Conservation (phyloP, 2,329 filamentous ascomycete species). For the Penicillium sclerotiorum region DNA sequence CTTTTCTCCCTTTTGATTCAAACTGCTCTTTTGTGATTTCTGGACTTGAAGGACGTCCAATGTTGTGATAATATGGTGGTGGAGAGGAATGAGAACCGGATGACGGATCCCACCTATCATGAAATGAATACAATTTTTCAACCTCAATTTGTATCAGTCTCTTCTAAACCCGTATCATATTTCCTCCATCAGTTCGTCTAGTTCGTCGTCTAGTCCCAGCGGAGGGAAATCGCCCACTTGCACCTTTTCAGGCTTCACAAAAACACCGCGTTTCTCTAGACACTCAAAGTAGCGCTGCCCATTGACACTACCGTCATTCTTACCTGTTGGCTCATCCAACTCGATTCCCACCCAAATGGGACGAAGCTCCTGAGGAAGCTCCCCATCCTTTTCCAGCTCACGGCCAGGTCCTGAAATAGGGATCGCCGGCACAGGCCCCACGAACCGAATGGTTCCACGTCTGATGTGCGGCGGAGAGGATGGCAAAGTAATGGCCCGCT, state of each 20-base stretch:
- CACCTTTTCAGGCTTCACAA: slow-evolving; percentile 64
- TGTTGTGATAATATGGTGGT: slow-evolving; percentile 10
- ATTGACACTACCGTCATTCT: slow-evolving; percentile 62
- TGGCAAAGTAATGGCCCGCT: slow-evolving; percentile 50
- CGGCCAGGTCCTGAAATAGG: slow-evolving; percentile 36
- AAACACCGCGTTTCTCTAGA: slow-evolving; percentile 58
- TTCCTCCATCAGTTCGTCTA: slow-evolving; percentile 59
- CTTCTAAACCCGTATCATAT: slow-evolving; percentile 38
- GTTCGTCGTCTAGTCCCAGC: slow-evolving; percentile 54
- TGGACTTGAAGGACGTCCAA: slow-evolving; percentile 8
- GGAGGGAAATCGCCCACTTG: slow-evolving; percentile 63
- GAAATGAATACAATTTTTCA: background rate
- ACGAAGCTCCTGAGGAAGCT: slow-evolving; percentile 24
- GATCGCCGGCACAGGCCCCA: slow-evolving; percentile 45
- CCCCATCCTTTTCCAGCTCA: slow-evolving; percentile 19
- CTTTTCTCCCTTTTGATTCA: slow-evolving; percentile 6
- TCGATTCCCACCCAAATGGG: slow-evolving; percentile 61
- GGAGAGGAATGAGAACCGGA: slow-evolving; percentile 2
- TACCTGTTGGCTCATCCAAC: slow-evolving; percentile 66
- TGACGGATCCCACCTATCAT: slow-evolving; percentile 6
- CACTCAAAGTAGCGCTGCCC: slow-evolving; percentile 59
- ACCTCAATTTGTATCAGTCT: background rate
- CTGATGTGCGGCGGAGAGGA: slow-evolving; percentile 46
- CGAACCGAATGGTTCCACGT: slow-evolving; percentile 46
- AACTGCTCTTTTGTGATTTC: background rate